These are phyloP conservation scores for Pezicula radicicola DNA, from an alignment of 2,329 filamentous ascomycete species.

Conservation along the genomic window DNA sequence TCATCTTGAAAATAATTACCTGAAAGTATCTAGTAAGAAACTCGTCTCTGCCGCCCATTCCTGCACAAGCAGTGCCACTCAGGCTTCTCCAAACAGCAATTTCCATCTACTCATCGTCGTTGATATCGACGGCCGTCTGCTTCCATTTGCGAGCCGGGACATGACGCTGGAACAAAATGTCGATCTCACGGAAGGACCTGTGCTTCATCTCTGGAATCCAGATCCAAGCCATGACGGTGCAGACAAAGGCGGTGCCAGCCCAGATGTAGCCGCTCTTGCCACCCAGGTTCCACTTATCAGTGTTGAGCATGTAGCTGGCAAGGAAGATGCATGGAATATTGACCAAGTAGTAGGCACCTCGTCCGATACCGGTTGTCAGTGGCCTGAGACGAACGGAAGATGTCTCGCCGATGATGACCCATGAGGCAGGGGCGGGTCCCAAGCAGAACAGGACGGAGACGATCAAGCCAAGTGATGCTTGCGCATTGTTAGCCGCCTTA, in stretches of 20 bases:
- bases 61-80: conserved; percentile 14
- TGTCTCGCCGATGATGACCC: conserved; percentile 66
- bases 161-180: conserved; percentile 39
- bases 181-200: conserved; percentile 48
- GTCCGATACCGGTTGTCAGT: conserved; percentile 63
- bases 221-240: conserved; percentile 44
- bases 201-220: conserved; percentile 58
- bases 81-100: conserved; percentile 16
- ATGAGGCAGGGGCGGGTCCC: conserved; percentile 61
- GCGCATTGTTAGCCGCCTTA: conserved; percentile 44
- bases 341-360: conserved; percentile 59
- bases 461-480: conserved; percentile 61
- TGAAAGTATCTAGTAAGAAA: conserved; percentile 12
- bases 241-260: conserved; percentile 55
- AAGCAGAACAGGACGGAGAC: conserved; percentile 63
- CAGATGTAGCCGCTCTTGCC: conserved; percentile 59
- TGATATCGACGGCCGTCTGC: conserved; percentile 51
- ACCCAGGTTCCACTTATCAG: conserved; percentile 38
- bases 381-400: conserved; percentile 62
- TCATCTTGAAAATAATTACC: conserved; percentile 2
- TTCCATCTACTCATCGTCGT: conserved; percentile 57
- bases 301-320: conserved; percentile 57
- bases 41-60: conserved; percentile 5
- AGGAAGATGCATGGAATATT: conserved; percentile 67
- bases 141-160: conserved; percentile 39